Conservation (phyloP, 208 protist genomes). For the Leishmania lainsoni region DNA sequence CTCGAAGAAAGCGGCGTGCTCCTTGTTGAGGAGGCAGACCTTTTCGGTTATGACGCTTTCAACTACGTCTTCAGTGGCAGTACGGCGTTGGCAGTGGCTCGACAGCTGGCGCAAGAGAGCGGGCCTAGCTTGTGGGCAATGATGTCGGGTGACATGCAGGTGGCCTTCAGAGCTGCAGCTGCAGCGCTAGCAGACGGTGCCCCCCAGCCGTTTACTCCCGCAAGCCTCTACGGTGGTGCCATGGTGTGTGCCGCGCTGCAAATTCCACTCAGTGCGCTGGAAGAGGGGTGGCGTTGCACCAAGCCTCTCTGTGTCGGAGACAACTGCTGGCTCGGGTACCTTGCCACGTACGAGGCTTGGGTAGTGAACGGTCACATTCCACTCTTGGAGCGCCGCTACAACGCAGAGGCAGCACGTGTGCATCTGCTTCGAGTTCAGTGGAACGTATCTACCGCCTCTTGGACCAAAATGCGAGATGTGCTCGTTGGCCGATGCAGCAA, state of each 20-base stretch:
- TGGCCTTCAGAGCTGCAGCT: conserved; percentile 34
- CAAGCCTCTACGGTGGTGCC: conserved; percentile 44
- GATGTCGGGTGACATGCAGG: conserved; percentile 3
- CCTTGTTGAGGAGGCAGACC: conserved; percentile 32
- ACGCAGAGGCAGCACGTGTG: conserved; percentile 29
- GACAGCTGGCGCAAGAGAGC: conserved; percentile 15
- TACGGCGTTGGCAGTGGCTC: conserved; percentile 27
- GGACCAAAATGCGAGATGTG: conserved; percentile 21
- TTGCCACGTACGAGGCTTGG: conserved; percentile 44
- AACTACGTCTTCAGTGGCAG: conserved; percentile 32
- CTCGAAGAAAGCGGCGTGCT: conserved; percentile 32
- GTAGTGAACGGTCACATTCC: conserved; percentile 84
- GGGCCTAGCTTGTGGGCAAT: conserved; percentile 24
- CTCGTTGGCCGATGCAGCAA: conserved; percentile 12
- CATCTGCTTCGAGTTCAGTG: conserved; percentile 36
- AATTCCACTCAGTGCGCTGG: conserved; percentile 41
- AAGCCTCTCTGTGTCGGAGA: conserved; percentile 40
- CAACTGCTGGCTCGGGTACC: conserved; percentile 49
- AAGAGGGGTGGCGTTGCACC: conserved; percentile 36
- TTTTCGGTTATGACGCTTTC: conserved; percentile 38
- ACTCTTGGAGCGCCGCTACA: conserved; percentile 51
- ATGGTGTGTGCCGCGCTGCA: conserved; percentile 32
- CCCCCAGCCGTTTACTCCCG: conserved; percentile 16
- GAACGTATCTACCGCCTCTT: conserved; percentile 13
- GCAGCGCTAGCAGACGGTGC: conserved; percentile 22